Base-by-base conservation (phyloP, 1,284 basidiomycete species). In the Marasmius oreades region DNA sequence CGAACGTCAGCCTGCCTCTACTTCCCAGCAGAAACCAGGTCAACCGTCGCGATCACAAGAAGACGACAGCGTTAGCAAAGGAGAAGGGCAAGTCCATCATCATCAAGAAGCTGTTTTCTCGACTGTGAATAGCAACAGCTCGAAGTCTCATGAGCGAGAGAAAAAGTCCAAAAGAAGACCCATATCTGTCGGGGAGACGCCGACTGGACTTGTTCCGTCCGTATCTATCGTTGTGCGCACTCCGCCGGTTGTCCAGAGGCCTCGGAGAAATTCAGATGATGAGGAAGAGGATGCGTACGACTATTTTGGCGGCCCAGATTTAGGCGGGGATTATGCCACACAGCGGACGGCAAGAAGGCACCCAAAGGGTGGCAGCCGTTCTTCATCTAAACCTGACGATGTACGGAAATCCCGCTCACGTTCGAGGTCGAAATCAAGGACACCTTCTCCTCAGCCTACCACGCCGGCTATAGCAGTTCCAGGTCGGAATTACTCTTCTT, bases 271-370 rank as follows among this genome's bases (percentile, higher is more conserved):
- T 20, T 26, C 57, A 18, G 61, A 60, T 5, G 63, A 59, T 33
- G 53, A 59, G 22, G 59, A 56, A 43, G 73, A 79, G 51, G 82
- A 84, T 56, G 79, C 79, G 5, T 81, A 80, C 59, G 85, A 88
- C 63, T 84, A 85, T 67, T 85, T 86, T 64, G 80, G 74, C 28
- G 82, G 81, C 1, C 78, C 81, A 16, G 80, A 84, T 63, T 70
- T 83, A 11, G 77, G 76, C 7, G 74, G 75, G 53, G 74, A 76
- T 57, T 75, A 73, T 58, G 60, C 56, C 34, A 39, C 18, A 28
- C 51, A 44, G 39, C 48, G 51, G 28, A 46, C 52, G 62, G 48
- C 59, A 62, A 37, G 50, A 60, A 56, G 22, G 20, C 44, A 12
- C 20, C 45, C 23, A 24, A 24, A 22, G 26, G 50, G n/a, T 42